phyloP scores from a whole-genome alignment of 2,329 filamentous ascomycete species.

The Nemania diffusa region DNA sequence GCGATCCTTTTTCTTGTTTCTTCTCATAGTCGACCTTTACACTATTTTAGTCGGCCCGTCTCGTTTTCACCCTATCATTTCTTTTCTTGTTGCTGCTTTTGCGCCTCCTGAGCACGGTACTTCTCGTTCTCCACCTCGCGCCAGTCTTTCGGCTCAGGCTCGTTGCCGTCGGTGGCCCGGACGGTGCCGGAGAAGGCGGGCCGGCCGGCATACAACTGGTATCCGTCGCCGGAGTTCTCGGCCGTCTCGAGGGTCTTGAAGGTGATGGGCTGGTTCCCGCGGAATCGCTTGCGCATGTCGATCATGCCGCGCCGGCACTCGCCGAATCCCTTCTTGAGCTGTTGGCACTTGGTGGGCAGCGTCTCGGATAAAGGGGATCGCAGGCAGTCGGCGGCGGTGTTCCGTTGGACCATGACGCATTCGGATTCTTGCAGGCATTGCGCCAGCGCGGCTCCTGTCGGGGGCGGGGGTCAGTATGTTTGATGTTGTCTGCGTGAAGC shows the following conservation, averaged over 20 bases:
- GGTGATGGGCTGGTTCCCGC: slow-evolving; percentile 88
- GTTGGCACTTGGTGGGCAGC: slow-evolving; percentile 88
- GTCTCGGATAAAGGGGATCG: slow-evolving; percentile 82
- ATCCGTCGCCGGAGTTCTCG: slow-evolving; percentile 66
- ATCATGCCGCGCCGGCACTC: slow-evolving; percentile 97
- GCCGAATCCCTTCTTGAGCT: slow-evolving; percentile 90
- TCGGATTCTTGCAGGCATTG: slow-evolving; percentile 96
- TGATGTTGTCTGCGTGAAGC: slow-evolving; percentile 5
- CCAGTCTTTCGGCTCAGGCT: slow-evolving; percentile 70
- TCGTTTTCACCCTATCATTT: slow-evolving; percentile 29
- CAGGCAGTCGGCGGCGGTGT: slow-evolving; percentile 88
- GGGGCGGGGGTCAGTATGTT: slow-evolving; percentile 13
- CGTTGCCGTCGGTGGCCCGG: slow-evolving; percentile 74
- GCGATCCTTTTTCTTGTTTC: background rate
- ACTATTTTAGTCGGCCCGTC: background rate
- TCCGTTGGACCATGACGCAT: slow-evolving; percentile 92
- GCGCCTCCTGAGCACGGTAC: slow-evolving; percentile 56
- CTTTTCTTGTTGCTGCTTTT: slow-evolving; percentile 40
- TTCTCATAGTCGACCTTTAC: slow-evolving; percentile 18
- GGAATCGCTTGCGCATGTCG: slow-evolving; percentile 98
- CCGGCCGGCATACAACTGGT: slow-evolving; percentile 83
- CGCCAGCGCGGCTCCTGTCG: slow-evolving; percentile 85
- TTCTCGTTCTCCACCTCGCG: slow-evolving; percentile 72
- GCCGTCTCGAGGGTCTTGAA: slow-evolving; percentile 69
- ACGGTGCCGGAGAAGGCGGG: slow-evolving; percentile 73